Conservation (phyloP, 2,329 filamentous ascomycete species). For the Diaporthe citrichinensis region DNA sequence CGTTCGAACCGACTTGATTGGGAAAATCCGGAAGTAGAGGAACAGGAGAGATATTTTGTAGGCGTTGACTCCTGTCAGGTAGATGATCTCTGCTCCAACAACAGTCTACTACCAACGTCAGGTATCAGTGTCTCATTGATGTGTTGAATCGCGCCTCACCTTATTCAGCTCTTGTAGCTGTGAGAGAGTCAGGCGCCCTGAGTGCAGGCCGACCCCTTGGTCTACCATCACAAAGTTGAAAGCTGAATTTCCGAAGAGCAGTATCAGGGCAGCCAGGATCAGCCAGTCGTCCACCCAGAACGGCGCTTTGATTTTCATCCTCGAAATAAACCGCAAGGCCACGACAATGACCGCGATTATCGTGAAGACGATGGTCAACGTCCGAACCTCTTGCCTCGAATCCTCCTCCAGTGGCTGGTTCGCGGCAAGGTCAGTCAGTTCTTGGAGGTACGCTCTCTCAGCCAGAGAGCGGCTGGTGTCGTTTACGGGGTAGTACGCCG, state of each 20-base stretch:
- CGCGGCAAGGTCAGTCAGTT: conserved; percentile 19
- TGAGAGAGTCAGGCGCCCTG: conserved; percentile 25
- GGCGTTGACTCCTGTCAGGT: conserved; percentile 32
- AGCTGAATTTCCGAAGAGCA: conserved; percentile 22
- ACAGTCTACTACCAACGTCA: background rate
- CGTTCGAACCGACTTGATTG: conserved; percentile 29
- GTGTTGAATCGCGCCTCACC: background rate
- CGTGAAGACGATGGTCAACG: conserved; percentile 49
- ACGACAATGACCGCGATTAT: conserved; percentile 24
- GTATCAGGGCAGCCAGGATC: conserved; percentile 10
- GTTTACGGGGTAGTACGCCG: conserved; percentile 34
- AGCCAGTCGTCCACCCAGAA: conserved; percentile 38
- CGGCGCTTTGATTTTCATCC: conserved; percentile 22
- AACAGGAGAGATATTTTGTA: conserved; percentile 38
- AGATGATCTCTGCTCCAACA: conserved; percentile 34
- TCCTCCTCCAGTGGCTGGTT: conserved; percentile 27
- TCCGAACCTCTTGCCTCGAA: conserved; percentile 16
- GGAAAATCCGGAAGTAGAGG: conserved; percentile 37
- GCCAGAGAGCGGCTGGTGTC: conserved; percentile 32
- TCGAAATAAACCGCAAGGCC: conserved; percentile 17
- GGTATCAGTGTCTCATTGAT: no score
- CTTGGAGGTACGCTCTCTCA: conserved; percentile 30
- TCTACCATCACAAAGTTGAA: conserved; percentile 35
- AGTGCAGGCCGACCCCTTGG: conserved; percentile 29
- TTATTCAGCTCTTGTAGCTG: conserved; percentile 26